These are phyloP conservation scores for Acer campestre DNA, from an alignment of 345 rosid species.

Conservation along the genomic window DNA sequence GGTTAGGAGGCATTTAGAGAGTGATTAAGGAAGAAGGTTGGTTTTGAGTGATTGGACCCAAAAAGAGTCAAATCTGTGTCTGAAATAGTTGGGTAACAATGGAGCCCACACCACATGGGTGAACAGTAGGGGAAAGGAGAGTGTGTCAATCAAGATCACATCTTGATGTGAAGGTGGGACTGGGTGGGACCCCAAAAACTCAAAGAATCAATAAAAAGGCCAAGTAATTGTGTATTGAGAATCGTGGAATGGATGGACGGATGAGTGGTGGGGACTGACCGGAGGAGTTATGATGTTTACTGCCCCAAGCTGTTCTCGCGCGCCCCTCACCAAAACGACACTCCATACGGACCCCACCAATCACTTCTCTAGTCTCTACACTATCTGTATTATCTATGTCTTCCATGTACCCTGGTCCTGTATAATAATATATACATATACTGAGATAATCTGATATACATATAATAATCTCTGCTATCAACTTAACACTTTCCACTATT, in stretches of 20 bases:
- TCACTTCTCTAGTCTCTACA: not conserved
- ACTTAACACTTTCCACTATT: not conserved
- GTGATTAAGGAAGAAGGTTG: not conserved
- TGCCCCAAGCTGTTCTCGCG: constrained; percentile 84
- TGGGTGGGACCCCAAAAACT: not conserved
- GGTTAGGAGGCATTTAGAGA: too few species aligned
- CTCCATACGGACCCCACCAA: constrained; percentile 14
- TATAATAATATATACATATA: too few species aligned
- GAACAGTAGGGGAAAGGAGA: constrained; percentile 5
- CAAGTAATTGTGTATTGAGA: not conserved
- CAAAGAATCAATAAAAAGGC: not conserved
- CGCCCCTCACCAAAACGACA: constrained; percentile 36
- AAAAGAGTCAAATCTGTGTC: constrained; percentile 34
- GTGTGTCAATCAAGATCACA: constrained; percentile 14
- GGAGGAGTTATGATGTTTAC: constrained; percentile 13
- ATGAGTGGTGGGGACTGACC: constrained; percentile 8
- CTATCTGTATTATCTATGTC: not conserved
- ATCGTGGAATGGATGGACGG: constrained; percentile 8
- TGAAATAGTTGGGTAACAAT: constrained; percentile 27
- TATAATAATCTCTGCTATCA: not conserved
- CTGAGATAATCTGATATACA: too few species aligned
- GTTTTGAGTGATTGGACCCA: constrained; percentile 30
- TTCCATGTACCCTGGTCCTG: too few species aligned
- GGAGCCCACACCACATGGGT: constrained; percentile 50
- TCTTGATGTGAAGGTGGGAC: constrained; percentile 13